Conservation (phyloP, 2,329 filamentous ascomycete genomes). For the Alternaria angustiovoidea region DNA sequence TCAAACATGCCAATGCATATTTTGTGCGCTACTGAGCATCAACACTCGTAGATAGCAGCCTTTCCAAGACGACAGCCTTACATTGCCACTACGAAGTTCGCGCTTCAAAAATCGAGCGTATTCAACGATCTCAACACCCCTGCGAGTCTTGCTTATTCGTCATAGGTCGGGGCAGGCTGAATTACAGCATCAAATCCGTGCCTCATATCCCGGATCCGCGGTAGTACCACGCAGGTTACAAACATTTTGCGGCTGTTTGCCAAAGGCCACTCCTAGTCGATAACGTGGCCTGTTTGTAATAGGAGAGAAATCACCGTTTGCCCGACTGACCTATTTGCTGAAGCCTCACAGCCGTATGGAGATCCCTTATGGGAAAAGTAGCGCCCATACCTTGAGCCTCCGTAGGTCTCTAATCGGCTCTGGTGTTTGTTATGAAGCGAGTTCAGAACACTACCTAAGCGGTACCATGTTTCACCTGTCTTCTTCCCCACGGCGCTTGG, state of each 20-base stretch:
- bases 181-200: slow-evolving; percentile 8
- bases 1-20: background rate
- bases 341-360: slow-evolving; percentile 2
- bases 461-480: slow-evolving; percentile 25
- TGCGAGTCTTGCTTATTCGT: background rate
- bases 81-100: background rate
- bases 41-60: background rate
- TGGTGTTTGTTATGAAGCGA: slow-evolving; percentile 14
- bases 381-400: background rate
- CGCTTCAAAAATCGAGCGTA: background rate
- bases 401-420: background rate
- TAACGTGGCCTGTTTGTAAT: background rate
- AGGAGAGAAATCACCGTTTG: slow-evolving; percentile 7
- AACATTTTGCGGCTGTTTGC: slow-evolving; percentile 14
- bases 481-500: slow-evolving; percentile 10
- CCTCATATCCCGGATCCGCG: slow-evolving; percentile 26
- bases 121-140: background rate
- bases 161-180: slow-evolving; percentile 2
- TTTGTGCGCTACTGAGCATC: background rate
- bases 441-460: slow-evolving; percentile 5
- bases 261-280: background rate
- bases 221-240: slow-evolving; percentile 23
- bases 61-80: background rate
- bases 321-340: background rate
- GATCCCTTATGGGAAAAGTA: background rate